Percentiles rank a stretch among this genome's conserved stretches.
phyloP scores from a whole-genome alignment of 192 early-diverging fungal species.

The Podila epicladia region DNA sequence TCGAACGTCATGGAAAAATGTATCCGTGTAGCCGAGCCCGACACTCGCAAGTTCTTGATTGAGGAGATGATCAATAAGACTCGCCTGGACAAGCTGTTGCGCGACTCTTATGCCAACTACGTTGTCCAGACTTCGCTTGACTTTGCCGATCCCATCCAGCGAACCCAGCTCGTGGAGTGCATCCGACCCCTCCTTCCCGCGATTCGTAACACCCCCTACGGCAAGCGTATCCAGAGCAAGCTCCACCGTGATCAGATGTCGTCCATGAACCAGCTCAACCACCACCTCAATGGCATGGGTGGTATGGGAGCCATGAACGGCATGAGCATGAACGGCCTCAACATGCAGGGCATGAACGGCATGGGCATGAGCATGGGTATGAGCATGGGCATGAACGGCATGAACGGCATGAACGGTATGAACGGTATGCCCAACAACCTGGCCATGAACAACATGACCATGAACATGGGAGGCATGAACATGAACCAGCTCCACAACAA shows the following conservation, averaged over 20 bases:
- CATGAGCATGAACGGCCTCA: constrained; percentile 12
- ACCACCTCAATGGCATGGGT: constrained; percentile 36
- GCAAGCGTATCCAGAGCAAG: constrained; percentile 88
- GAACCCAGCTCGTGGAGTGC: constrained; percentile 76
- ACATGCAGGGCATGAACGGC: constrained; percentile 45
- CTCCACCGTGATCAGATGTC: constrained; percentile 69
- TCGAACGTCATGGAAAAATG: constrained; percentile 96
- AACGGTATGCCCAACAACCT: constrained; percentile 8
- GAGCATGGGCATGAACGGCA: constrained; percentile 7
- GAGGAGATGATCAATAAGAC: constrained; percentile 79
- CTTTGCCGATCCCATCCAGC: constrained; percentile 78
- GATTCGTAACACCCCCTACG: constrained; percentile 89
- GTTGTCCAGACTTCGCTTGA: constrained; percentile 92
- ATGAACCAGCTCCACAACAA: not conserved
- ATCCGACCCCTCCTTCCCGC: constrained; percentile 81
- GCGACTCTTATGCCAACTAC: constrained; percentile 91
- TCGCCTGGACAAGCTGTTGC: constrained; percentile 79
- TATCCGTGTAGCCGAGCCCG: constrained; percentile 79
- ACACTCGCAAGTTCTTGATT: constrained; percentile 75
- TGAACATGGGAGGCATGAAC: constrained; percentile 23
- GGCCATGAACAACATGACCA: constrained; percentile 30
- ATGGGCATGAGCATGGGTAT: constrained; percentile 1
- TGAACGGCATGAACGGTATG: constrained; percentile 23
- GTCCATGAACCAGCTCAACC: constrained; percentile 26
- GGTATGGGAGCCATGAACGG: constrained; percentile 24